Evolutionary conservation across 352 stramenopile genomes (phyloP), one percentile per base, ranked within the genome.

Genomic region (Phytophthora europaea): DNA sequence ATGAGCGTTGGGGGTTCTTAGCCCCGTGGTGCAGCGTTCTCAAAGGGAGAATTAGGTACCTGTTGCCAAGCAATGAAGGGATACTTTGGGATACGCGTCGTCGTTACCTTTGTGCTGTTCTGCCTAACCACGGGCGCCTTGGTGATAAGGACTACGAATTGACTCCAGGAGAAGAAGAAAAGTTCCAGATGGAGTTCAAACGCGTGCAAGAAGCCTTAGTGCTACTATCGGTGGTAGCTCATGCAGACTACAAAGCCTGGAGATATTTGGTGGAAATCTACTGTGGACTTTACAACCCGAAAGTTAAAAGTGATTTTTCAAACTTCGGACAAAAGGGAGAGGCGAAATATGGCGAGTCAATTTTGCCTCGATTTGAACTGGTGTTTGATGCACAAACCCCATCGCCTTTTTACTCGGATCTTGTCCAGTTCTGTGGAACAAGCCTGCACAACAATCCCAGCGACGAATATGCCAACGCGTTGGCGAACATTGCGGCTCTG

Each of bases 211-310:
- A 59, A 31, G 60, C 33, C 4, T 33, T 67, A 36, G 36, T 51
- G 4, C 22, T 55, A 16, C 23, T 67, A 13, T 15, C 50, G 4
- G 61, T 34, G 15, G 61, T 67, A 6, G 61, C 50, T 2, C 23
- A 67, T 20, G 47, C 43, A 31, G 60, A 67, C 36, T 51, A 47
- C 26, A 23, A 12, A 0, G 47, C n/a, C 4, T 59, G 28, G 47
- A 58, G 28, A 51, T 57, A 67, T 23, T 48, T 59, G 10, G 13
- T 67, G n/a, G 20, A 28, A 18, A 22, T 33, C 13, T 33, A 57
- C 26, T 57, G 58, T 54, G 22, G 43, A 9, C 12, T 56, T 12
- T 45, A 36, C 23, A 31, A 31, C 26, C 26, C 26, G 2, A 31
- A 31, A 28, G 23, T 3, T 28, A 28, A 28, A 28, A 28, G 23